These are phyloP conservation scores for Xylariaceae sp. DNA, from an alignment of 2,329 filamentous ascomycete genomes.

Conservation along the genomic window DNA sequence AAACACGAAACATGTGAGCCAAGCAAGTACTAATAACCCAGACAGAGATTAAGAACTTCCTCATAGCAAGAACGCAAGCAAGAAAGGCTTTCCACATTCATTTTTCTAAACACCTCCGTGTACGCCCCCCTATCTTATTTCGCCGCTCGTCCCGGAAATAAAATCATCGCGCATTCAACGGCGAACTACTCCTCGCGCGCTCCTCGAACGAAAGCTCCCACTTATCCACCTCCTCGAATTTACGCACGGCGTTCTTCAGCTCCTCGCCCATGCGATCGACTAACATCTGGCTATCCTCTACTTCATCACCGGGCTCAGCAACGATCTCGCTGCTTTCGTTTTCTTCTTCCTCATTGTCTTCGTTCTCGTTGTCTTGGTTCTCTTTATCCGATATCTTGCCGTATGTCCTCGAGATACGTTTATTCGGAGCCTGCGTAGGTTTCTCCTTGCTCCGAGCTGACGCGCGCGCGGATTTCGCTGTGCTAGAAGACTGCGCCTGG, in stretches of 20 bases:
- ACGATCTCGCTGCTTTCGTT: constrained; percentile 36
- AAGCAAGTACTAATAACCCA: constrained; percentile 17
- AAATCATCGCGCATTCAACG: constrained; percentile 46
- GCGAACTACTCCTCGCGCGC: constrained; percentile 51
- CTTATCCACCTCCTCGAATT: constrained; percentile 64
- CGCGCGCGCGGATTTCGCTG: constrained; percentile 8
- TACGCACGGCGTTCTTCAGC: constrained; percentile 53
- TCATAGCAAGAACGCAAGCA: constrained; percentile 12
- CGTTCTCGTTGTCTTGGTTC: constrained; percentile 40
- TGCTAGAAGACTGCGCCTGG: constrained; percentile 23
- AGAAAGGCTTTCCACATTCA: neutral
- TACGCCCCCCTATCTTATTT: no score
- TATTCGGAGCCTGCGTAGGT: constrained; percentile 11
- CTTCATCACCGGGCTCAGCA: constrained; percentile 23
- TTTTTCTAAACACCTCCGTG: neutral
- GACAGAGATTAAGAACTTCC: constrained; percentile 13
- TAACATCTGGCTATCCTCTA: constrained; percentile 35
- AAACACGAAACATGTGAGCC: neutral
- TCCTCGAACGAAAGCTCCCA: constrained; percentile 66
- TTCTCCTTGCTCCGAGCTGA: constrained; percentile 18
- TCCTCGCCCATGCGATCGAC: constrained; percentile 43
- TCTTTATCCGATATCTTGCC: constrained; percentile 54
- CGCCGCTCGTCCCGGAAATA: no score
- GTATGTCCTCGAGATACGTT: constrained; percentile 42
- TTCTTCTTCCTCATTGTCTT: constrained; percentile 31